Conservation (phyloP, 1,284 basidiomycete species). For the Naganishia sp. region DNA sequence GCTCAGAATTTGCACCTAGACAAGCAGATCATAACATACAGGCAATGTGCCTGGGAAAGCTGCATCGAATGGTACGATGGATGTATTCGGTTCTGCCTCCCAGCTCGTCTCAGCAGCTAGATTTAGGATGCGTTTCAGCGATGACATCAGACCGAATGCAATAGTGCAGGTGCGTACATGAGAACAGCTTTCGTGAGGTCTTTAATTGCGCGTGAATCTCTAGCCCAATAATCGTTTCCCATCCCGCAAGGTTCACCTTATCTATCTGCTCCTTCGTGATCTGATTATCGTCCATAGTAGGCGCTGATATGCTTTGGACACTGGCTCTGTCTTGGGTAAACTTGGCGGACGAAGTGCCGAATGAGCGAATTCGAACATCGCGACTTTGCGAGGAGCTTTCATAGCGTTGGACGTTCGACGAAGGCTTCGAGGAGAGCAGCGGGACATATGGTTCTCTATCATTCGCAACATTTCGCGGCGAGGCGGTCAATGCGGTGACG, state of each 20-base stretch:
- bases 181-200: slow-evolving; percentile 85
- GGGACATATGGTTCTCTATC: too few relatives aligned
- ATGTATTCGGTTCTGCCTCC: slow-evolving; percentile 66
- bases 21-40: slow-evolving; percentile 57
- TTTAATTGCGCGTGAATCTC: slow-evolving; percentile 95
- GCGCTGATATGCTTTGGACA: background rate
- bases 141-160: slow-evolving; percentile 1
- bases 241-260: slow-evolving; percentile 55
- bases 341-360: background rate
- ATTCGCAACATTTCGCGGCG: too few relatives aligned
- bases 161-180: slow-evolving; percentile 59
- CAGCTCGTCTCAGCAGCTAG: slow-evolving; percentile 57
- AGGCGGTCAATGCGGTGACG: too few relatives aligned
- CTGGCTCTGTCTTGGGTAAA: background rate
- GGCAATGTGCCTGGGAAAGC: slow-evolving; percentile 92
- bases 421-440: too few relatives aligned
- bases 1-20: background rate
- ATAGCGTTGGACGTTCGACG: too few relatives aligned
- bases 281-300: background rate
- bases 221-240: slow-evolving; percentile 87
- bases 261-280: background rate
- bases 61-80: slow-evolving; percentile 81
- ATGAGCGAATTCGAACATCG: background rate
- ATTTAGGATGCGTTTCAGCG: slow-evolving; percentile 1
- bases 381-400: background rate